These are phyloP conservation scores for Apophysomyces elegans DNA, from an alignment of 371 early-diverging fungal genomes.

Conservation along the genomic window DNA sequence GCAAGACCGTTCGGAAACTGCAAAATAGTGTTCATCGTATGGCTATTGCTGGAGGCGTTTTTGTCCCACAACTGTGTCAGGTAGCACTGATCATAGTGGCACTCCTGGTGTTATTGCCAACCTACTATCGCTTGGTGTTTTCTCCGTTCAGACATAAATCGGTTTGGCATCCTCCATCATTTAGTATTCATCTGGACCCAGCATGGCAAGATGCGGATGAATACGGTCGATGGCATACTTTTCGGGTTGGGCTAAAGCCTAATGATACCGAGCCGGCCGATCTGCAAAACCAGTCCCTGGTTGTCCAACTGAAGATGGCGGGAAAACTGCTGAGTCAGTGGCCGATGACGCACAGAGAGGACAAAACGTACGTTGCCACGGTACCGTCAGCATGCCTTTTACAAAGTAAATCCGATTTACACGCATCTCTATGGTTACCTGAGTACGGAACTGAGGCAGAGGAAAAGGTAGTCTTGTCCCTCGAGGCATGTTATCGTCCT, in stretches of 20 bases:
- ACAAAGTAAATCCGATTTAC: slow-evolving; percentile 7
- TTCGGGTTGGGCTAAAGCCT: slow-evolving; percentile 9
- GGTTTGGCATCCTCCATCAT: background rate
- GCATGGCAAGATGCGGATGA: slow-evolving; percentile 16
- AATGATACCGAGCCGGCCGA: background rate
- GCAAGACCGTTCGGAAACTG: background rate
- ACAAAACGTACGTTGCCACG: slow-evolving; percentile 5
- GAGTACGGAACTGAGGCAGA: background rate
- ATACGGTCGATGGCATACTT: slow-evolving; percentile 12
- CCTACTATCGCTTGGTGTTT: background rate
- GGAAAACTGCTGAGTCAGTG: background rate
- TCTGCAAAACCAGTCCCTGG: background rate
- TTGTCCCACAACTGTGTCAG: background rate
- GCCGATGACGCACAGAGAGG: background rate
- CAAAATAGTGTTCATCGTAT: background rate
- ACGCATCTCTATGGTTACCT: slow-evolving; percentile 6
- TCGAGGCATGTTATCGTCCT: background rate
- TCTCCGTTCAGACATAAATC: background rate
- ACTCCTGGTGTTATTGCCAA: background rate
- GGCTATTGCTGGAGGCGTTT: background rate
- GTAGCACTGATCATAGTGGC: background rate
- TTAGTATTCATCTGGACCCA: slow-evolving; percentile 8
- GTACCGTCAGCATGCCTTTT: slow-evolving; percentile 25
- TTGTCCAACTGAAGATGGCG: background rate
- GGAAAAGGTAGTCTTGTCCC: background rate